Evolutionary conservation across 169 alveolate species (phyloP).

Genomic region (Cryptosporidium parvum): DNA sequence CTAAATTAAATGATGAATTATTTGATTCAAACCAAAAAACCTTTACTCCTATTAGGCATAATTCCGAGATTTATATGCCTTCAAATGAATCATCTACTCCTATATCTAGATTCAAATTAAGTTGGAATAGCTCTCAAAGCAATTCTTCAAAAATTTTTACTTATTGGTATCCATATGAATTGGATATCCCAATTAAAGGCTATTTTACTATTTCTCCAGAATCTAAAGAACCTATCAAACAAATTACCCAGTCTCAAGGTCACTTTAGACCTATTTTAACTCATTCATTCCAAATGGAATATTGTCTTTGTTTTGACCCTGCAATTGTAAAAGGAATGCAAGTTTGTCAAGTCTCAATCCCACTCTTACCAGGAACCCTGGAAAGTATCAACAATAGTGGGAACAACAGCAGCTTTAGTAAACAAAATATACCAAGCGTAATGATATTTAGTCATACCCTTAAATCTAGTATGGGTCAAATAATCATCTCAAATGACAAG

Average conservation of each 20-base stretch:
- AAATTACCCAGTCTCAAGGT: constrained; percentile 32
- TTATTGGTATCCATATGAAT: constrained; percentile 67
- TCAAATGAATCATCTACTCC: neutral
- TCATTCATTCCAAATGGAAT: constrained; percentile 46
- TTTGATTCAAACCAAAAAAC: constrained; percentile 2
- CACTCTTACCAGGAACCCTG: constrained; percentile 41
- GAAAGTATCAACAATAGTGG: neutral
- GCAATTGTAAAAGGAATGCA: constrained; percentile 49
- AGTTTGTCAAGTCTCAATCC: constrained; percentile 43
- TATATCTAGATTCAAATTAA: constrained; percentile 27
- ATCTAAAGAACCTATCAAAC: constrained; percentile 51
- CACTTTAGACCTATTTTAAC: constrained; percentile 53
- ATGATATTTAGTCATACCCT: constrained; percentile 33
- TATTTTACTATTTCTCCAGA: constrained; percentile 53
- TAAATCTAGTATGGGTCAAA: constrained; percentile 34
- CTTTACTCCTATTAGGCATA: neutral
- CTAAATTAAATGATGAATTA: constrained; percentile 30
- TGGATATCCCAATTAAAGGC: constrained; percentile 52
- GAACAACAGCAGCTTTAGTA: neutral
- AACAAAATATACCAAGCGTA: constrained; percentile 35
- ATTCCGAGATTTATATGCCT: neutral
- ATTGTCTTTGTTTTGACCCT: constrained; percentile 65
- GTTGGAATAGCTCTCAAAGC: constrained; percentile 46
- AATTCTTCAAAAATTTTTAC: constrained; percentile 16
- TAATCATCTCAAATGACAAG: constrained; percentile 30